Conservation (phyloP, 73 alveolate genomes). For the Stentor coeruleus region DNA sequence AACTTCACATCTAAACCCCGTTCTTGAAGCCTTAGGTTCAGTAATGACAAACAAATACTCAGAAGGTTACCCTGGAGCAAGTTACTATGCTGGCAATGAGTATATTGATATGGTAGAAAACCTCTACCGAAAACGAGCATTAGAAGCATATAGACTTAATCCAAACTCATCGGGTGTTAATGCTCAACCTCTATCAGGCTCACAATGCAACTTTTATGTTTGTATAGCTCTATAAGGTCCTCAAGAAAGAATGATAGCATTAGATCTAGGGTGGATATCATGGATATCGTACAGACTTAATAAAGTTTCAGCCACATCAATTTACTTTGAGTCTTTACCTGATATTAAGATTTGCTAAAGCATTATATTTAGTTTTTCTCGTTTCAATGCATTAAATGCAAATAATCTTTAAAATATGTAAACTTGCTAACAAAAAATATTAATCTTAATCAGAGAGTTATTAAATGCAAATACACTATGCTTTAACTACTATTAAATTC, state of each 20-base stretch:
- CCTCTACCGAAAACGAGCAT: conserved; percentile 78
- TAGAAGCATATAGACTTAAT: conserved; percentile 77
- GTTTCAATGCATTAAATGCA: no score
- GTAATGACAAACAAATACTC: conserved; percentile 87
- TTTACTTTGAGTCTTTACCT: conserved; percentile 81
- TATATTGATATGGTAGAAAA: conserved; percentile 81
- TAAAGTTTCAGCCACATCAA: conserved; percentile 77
- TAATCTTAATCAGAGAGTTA: no score
- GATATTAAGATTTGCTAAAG: no score
- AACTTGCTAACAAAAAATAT: no score
- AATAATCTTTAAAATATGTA: no score
- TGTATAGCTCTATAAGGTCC: conserved; percentile 87
- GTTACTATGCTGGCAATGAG: conserved; percentile 94
- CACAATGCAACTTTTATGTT: conserved; percentile 90
- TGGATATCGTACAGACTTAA: conserved; percentile 55
- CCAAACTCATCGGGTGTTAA: conserved; percentile 48
- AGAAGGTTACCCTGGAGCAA: conserved; percentile 77
- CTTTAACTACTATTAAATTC: no score
- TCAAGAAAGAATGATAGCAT: conserved; percentile 80
- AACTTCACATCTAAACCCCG: conserved; percentile 58
- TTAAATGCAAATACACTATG: no score
- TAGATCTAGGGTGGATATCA: conserved; percentile 94
- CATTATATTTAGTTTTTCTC: no score
- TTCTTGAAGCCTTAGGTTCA: conserved; percentile 89
- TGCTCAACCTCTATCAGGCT: conserved; percentile 85